Base-by-base conservation (phyloP, 768 basidiomycete genomes). In the Auricularia cornea region DNA sequence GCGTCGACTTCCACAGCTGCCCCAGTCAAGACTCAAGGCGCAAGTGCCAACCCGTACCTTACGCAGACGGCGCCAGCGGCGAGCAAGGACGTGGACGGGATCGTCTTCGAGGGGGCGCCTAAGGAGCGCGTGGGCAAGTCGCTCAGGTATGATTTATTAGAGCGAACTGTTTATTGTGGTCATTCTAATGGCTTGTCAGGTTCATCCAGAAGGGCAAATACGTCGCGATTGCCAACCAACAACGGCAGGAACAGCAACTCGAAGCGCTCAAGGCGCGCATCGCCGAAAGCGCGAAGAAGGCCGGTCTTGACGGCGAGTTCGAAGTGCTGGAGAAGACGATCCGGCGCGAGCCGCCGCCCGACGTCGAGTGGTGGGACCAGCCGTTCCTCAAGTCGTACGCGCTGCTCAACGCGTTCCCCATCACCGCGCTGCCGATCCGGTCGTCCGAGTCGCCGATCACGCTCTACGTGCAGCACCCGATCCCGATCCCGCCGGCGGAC, bases 301-400 rank as follows among this genome's bases (percentile, higher is more conserved):
- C 95, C 23, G 97, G 97, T 23, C 72, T 99, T 72, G 94, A 96
- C 73, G 83, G 85, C n/a, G 97, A 97, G 70, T 88, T 90, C 64
- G 88, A 97, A 77, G 89, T 88, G 2, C 79, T 96, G 28, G 94
- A 96, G 76, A 91, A 92, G 75, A 89, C 86, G 65, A 86, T 97
- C 70, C 87, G 90, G 89, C 82, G 94, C 52, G 84, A 85, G 62
- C 83, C 92, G 1, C 97, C 96, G 6, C 96, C 96, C 0, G 87
- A 84, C 3, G 84, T 88, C 3, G 97, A 98, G 73, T 99, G 97
- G 97, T 99, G 97, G 97, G 97, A 99, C 75, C 87, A 84, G 26
- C 83, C 91, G 0, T 77, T 98, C 16, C 77, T 99, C 11, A 88
- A 89, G 75, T 81, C 77, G 3, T 98, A 98, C 73, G 83, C 84